Base-by-base conservation (phyloP, 345 rosid species). In the Gossypium sturtianum region DNA sequence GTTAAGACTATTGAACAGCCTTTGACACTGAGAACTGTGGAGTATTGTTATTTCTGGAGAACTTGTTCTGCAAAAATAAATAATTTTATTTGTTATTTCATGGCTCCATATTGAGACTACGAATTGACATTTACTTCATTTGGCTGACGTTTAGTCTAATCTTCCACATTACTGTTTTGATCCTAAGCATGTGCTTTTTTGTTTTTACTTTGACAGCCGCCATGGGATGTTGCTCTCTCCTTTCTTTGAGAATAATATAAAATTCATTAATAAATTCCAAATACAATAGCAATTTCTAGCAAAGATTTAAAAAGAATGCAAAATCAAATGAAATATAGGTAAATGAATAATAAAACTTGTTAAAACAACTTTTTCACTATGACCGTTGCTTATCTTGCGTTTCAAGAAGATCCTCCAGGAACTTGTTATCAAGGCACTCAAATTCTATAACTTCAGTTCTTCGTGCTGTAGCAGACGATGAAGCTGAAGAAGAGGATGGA, bases 331-430 rank as follows among this genome's bases (percentile, higher is more conserved):
- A 52, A 51, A 67, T 9, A 68, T 9, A 25, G 23, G 16, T 48
- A 10, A 41, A 27, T 59, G 16, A 19, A 12, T 2, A 12, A 12
- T 11, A 59, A 59, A 59, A 12, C 41, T 59, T 59, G 12, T n/a
- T 17, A 29, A 17, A 51, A 68, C 12, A 1, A 11, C 10, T 12
- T n/a, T 3, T 27, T 16, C 25, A 27, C 72, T 56, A 57, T 19
- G 48, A 44, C 1, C 38, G 62, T 10, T 62, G 74, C 20, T 64
- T 49, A 10, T 58, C 69, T 34, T 47, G 52, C 0, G 69, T 29
- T 38, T 77, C 89, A 15, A 93, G 90, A 57, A 93, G 94, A 77
- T 93, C 91, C 62, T 93, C 94, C 82, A 93, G 77, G 78, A 93
- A 73, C 53, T 83, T 80, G 78, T 93, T 67, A 13, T 93, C 96